These are phyloP conservation scores for Trichophyton rubrum DNA, from an alignment of 2,329 filamentous ascomycete genomes.

Conservation along the genomic window DNA sequence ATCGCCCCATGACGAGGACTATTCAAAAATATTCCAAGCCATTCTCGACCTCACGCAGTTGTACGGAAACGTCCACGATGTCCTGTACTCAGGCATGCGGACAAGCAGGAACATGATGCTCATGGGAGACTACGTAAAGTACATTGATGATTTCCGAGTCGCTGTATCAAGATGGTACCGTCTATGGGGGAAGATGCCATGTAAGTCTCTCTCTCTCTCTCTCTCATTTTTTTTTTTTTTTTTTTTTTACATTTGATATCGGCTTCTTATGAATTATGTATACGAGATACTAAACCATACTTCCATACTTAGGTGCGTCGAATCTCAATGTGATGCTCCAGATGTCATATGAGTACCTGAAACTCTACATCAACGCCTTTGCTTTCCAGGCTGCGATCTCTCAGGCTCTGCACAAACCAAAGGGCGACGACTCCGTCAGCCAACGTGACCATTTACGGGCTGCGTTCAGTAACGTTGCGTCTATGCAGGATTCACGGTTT, in stretches of 20 bases:
- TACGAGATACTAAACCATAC: constrained; percentile 11
- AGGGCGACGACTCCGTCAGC: constrained; percentile 21
- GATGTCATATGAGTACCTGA: constrained; percentile 59
- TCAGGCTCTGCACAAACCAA: constrained; percentile 34
- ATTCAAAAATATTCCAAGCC: constrained; percentile 57
- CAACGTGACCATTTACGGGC: constrained; percentile 31
- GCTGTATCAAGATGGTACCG: constrained; percentile 60
- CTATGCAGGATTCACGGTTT: constrained; percentile 51
- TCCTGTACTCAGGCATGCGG: constrained; percentile 58
- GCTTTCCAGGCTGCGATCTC: constrained; percentile 59
- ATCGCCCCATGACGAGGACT: constrained; percentile 50
- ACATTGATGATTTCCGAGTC: constrained; percentile 59
- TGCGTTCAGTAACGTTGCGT: constrained; percentile 43
- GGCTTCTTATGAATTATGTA: background rate
- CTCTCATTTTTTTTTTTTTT: no score
- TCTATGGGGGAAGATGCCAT: constrained; percentile 54
- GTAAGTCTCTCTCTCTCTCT: no score
- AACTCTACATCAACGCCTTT: constrained; percentile 63
- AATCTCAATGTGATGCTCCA: constrained; percentile 55
- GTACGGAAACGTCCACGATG: constrained; percentile 62
- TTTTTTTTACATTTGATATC: background rate
- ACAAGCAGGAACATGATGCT: constrained; percentile 58
- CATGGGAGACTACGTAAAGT: constrained; percentile 60
- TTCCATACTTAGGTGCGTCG: constrained; percentile 40
- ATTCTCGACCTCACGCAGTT: constrained; percentile 59